A percentile compares a stretch with the other conserved stretches of the same genome.
phyloP scores from a whole-genome alignment of 805 yeast species.

The Wickerhamiella azymoides region DNA sequence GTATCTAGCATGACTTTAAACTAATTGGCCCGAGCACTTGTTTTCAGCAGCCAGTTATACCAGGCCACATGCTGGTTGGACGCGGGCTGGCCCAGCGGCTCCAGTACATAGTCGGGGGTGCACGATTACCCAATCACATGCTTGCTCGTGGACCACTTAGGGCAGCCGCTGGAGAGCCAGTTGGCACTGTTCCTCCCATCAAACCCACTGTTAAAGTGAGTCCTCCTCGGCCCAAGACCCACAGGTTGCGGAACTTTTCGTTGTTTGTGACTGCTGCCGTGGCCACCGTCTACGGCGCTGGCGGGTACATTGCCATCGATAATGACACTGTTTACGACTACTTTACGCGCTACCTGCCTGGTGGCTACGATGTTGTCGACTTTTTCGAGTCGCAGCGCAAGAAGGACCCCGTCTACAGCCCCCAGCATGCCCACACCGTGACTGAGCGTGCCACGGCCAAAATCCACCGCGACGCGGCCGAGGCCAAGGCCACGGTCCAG shows the following conservation, averaged over 20 bases:
- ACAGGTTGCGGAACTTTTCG: constrained; percentile 23
- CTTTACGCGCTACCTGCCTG: constrained; percentile 52
- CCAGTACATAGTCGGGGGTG: neutral
- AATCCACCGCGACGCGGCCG: constrained; percentile 6
- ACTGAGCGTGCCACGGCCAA: constrained; percentile 13
- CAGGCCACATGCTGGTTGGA: too few relatives aligned
- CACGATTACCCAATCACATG: constrained; percentile 7
- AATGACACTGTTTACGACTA: constrained; percentile 47
- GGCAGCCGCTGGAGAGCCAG: constrained; percentile 5
- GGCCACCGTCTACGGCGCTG: constrained; percentile 39
- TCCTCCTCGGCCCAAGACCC: constrained; percentile 13
- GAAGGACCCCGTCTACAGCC: constrained; percentile 20
- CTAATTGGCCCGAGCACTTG: neutral
- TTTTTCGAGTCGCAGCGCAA: constrained; percentile 29
- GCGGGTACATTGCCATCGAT: constrained; percentile 42
- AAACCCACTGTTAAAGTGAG: neutral
- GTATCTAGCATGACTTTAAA: too few relatives aligned
- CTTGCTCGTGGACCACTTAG: constrained; percentile 7
- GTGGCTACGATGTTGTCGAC: constrained; percentile 42
- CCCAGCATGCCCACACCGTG: constrained; percentile 8
- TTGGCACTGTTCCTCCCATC: constrained; percentile 6
- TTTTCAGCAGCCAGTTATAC: too few relatives aligned
- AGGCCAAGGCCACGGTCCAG: constrained; percentile 12
- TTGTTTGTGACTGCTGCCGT: constrained; percentile 18
- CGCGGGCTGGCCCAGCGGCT: too few relatives aligned